phyloP scores from a whole-genome alignment of 371 early-diverging fungal species.

The Cokeromyces recurvatus region DNA sequence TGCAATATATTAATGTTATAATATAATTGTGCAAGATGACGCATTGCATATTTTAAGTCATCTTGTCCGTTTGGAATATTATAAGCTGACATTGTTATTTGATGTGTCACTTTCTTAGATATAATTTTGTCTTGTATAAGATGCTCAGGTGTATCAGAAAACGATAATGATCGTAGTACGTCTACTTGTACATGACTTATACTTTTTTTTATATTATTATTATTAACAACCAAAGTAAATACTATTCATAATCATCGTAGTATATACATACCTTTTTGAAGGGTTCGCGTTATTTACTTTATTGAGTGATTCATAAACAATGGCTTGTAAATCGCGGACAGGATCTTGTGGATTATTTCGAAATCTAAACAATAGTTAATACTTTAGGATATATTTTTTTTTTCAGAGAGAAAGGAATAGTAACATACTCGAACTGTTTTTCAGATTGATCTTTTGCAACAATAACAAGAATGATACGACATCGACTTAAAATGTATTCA shows the following conservation, averaged over 20 bases:
- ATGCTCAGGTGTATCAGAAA: background rate
- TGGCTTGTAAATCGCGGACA: constrained; percentile 8
- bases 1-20: constrained; percentile 22
- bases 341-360: constrained; percentile 21
- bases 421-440: constrained; percentile 16
- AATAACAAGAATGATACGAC: constrained; percentile 15
- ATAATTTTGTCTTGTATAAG: constrained; percentile 2
- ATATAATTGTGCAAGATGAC: constrained; percentile 22
- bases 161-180: constrained; percentile 14
- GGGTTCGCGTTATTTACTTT: background rate
- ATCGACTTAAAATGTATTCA: constrained; percentile 1
- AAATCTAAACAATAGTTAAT: constrained; percentile 6
- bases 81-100: constrained; percentile 23
- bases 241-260: background rate
- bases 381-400: background rate
- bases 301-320: constrained; percentile 8
- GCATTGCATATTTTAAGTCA: constrained; percentile 26
- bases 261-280: background rate
- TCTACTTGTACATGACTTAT: constrained; percentile 20
- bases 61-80: constrained; percentile 28
- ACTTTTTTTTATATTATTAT: background rate
- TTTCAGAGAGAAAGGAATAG: background rate
- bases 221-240: too few relatives aligned
- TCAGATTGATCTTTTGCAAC: constrained; percentile 10
- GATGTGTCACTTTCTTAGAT: constrained; percentile 7